Conservation (phyloP, 768 basidiomycete genomes). For the Amylocystis lapponica region DNA sequence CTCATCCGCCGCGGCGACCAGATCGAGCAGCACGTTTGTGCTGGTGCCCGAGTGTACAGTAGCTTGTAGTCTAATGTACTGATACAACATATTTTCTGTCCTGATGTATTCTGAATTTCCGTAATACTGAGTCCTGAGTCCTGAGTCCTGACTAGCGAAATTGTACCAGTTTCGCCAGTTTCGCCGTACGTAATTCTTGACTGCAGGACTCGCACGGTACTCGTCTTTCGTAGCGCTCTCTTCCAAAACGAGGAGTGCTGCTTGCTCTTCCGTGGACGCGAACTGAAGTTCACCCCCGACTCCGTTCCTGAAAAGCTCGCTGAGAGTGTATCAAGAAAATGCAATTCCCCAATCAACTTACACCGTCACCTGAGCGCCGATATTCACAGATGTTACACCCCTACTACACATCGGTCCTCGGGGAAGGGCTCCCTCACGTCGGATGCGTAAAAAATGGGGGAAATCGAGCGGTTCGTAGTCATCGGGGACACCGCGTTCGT, state of each 20-base stretch:
- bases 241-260: conserved; percentile 8
- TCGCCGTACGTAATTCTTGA: conserved; percentile 8
- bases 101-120: too few relatives aligned
- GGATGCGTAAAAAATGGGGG: background rate
- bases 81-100: too few relatives aligned
- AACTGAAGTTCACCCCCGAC: conserved; percentile 3
- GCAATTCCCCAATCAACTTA: too few relatives aligned
- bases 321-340: too few relatives aligned
- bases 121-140: too few relatives aligned
- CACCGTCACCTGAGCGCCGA: background rate
- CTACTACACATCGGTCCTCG: conserved; percentile 6
- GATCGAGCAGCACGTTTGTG: too few relatives aligned
- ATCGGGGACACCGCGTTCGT: conserved; percentile 9
- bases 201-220: conserved; percentile 3
- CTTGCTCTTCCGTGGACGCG: conserved; percentile 9
- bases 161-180: conserved; percentile 6
- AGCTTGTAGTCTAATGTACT: too few relatives aligned
- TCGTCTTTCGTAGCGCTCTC: background rate
- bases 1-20: too few relatives aligned
- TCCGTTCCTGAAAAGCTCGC: too few relatives aligned
- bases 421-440: background rate
- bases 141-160: conserved; percentile 6
- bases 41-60: too few relatives aligned
- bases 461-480: conserved; percentile 1
- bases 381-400: background rate